Conservation (phyloP, 2,329 filamentous ascomycete species). For the Cladosporium oxysporum region DNA sequence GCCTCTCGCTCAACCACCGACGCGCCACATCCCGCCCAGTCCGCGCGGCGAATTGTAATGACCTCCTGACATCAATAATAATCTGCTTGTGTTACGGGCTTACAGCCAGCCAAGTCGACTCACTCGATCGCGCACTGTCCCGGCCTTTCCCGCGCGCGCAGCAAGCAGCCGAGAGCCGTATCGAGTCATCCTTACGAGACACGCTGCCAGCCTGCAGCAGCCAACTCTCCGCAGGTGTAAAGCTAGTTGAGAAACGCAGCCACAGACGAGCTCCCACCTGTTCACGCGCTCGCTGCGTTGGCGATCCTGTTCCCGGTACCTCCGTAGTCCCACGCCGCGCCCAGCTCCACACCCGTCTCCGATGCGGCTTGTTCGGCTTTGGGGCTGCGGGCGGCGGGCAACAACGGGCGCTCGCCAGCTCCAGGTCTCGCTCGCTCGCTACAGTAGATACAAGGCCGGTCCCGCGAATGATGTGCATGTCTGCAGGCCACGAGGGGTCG, state of each 20-base stretch:
- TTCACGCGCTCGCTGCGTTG: conserved; percentile 20
- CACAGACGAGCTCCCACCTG: conserved; percentile 20
- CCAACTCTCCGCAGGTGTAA: background rate
- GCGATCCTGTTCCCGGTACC: conserved; percentile 7
- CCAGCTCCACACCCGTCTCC: background rate
- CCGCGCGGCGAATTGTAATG: conserved; percentile 9
- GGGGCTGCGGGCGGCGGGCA: background rate
- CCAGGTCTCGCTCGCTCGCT: background rate
- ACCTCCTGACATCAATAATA: conserved; percentile 10
- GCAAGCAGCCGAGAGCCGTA: conserved; percentile 4
- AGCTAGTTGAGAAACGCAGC: conserved; percentile 13
- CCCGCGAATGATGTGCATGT: conserved; percentile 20
- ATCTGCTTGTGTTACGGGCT: conserved; percentile 1
- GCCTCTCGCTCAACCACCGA: conserved; percentile 1
- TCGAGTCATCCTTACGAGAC: conserved; percentile 16
- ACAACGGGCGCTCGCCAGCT: background rate
- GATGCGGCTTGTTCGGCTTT: background rate
- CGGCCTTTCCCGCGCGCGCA: conserved; percentile 7
- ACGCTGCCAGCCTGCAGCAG: background rate
- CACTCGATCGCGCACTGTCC: conserved; percentile 3
- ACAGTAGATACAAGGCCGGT: background rate
- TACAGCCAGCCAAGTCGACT: background rate
- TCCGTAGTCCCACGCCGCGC: background rate
- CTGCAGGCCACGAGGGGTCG: conserved; percentile 18
- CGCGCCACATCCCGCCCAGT: conserved; percentile 14